phyloP scores from a whole-genome alignment of 2,329 filamentous ascomycete species.

The Orbilia ellipsospora region DNA sequence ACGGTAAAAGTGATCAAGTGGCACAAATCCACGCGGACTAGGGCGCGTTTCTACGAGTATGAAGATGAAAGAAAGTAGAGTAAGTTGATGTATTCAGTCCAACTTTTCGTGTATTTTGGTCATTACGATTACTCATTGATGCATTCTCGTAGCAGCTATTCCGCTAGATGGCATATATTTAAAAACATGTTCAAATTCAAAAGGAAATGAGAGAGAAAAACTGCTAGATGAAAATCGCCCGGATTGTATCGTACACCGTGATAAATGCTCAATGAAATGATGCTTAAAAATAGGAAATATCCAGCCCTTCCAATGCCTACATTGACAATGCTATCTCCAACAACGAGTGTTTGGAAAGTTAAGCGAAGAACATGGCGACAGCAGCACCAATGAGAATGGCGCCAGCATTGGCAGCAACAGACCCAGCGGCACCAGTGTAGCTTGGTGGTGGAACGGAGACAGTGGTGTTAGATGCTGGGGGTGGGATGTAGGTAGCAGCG shows the following conservation, averaged over 20 bases:
- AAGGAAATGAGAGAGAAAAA: slow-evolving; percentile 12
- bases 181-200: slow-evolving; percentile 20
- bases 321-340: slow-evolving; percentile 1
- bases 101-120: slow-evolving; percentile 31
- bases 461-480: slow-evolving; percentile 47
- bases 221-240: slow-evolving; percentile 7
- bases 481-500: slow-evolving; percentile 18
- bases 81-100: slow-evolving; percentile 12
- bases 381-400: slow-evolving; percentile 50
- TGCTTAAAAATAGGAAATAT: not conserved
- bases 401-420: slow-evolving; percentile 47
- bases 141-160: slow-evolving; percentile 43
- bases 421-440: slow-evolving; percentile 48
- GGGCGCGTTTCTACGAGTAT: not conserved
- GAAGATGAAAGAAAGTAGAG: too few species aligned
- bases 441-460: slow-evolving; percentile 34
- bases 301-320: not conserved
- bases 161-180: slow-evolving; percentile 20
- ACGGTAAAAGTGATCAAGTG: slow-evolving; percentile 29
- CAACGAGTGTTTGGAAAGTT: not conserved
- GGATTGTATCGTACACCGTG: slow-evolving; percentile 37
- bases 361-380: slow-evolving; percentile 55
- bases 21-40: slow-evolving; percentile 34
- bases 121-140: slow-evolving; percentile 50
- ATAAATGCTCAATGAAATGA: not conserved